Conservation (phyloP, 2,329 filamentous ascomycete genomes). For the Microdochium paspali region DNA sequence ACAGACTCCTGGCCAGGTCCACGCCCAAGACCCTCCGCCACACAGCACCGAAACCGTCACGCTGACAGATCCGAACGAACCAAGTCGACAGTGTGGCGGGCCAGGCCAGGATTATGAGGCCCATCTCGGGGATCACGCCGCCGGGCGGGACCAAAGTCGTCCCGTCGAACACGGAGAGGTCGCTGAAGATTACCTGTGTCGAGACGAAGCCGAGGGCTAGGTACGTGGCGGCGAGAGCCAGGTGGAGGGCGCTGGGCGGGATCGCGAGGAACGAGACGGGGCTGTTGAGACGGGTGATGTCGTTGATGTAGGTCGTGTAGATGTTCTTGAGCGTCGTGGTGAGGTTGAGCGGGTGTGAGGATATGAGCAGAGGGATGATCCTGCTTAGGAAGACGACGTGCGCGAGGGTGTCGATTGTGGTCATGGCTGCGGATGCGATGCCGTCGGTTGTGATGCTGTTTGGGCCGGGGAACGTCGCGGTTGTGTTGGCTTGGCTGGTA, state of each 20-base stretch:
- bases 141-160: neutral
- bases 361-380: too few relatives aligned
- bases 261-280: neutral
- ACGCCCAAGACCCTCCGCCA: neutral
- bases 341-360: too few relatives aligned
- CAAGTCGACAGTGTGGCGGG: neutral
- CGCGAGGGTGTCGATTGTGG: too few relatives aligned
- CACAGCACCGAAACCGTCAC: neutral
- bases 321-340: too few relatives aligned
- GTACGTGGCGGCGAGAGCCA: neutral
- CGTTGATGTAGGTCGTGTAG: too few relatives aligned
- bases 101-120: neutral
- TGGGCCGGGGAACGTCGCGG: too few relatives aligned
- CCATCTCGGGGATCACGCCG: neutral
- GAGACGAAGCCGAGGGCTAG: neutral
- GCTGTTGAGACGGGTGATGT: too few relatives aligned
- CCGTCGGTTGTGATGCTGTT: too few relatives aligned
- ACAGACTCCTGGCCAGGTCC: neutral
- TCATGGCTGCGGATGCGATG: too few relatives aligned
- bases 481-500: too few relatives aligned
- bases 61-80: neutral
- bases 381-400: too few relatives aligned
- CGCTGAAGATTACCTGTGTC: neutral
- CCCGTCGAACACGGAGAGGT: neutral
- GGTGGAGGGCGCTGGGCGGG: too few relatives aligned